Conservation (phyloP, 1,139 yeast species). For the Diutina mesorugosa region DNA sequence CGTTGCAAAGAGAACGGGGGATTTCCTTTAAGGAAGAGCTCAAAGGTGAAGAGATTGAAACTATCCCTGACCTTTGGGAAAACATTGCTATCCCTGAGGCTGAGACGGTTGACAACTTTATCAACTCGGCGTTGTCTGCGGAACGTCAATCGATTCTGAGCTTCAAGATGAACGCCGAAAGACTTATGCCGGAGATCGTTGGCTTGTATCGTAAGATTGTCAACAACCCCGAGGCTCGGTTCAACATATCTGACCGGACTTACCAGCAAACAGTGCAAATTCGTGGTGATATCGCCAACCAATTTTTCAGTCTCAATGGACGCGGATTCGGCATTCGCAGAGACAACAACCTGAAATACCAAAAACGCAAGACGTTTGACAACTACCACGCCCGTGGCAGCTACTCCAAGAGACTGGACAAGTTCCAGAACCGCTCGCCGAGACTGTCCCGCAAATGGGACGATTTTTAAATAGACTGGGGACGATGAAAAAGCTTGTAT, state of each 20-base stretch:
- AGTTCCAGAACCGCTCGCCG: neutral
- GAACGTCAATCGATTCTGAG: neutral
- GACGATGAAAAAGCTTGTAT: neutral
- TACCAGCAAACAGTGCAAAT: neutral
- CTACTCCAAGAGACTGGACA: neutral
- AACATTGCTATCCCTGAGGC: neutral
- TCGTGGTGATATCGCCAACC: neutral
- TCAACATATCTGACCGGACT: neutral
- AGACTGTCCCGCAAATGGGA: neutral
- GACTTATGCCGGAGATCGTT: conserved; percentile 4
- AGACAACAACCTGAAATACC: neutral
- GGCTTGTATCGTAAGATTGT: conserved; percentile 6
- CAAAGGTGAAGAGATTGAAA: conserved; percentile 5
- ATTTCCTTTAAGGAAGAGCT: conserved; percentile 30
- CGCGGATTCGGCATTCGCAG: neutral
- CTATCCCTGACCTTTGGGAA: conserved; percentile 1
- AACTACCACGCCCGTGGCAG: neutral
- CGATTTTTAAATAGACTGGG: neutral
- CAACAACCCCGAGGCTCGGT: neutral
- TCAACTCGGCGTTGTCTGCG: neutral
- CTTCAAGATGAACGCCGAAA: conserved; percentile 4
- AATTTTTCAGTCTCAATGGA: neutral
- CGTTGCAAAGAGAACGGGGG: conserved; percentile 32
- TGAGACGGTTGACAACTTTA: too few species aligned
- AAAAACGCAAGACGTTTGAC: neutral